Evolutionary conservation across 352 stramenopile genomes (phyloP), one percentile per base, ranked within the genome.

Genomic region (Pythium biforme): DNA sequence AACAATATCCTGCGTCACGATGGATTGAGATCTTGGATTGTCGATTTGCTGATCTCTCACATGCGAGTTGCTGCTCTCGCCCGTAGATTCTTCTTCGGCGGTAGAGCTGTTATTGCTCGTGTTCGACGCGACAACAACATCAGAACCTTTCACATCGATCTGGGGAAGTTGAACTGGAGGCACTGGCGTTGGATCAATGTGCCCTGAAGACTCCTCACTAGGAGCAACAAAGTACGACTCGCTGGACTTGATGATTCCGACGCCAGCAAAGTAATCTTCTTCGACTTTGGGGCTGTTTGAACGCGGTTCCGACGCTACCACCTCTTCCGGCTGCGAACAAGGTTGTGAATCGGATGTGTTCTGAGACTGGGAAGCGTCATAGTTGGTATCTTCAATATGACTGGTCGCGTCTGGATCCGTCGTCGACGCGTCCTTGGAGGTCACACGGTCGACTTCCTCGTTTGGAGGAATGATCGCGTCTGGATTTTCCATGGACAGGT

Each of bases 321-420:
- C 3, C 8, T 55, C 46, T 11, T 58, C 53, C 25, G 9, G 43
- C 53, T 62, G 47, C 17, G 61, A 58, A n/a, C 7, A 39, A 25
- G 33, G 9, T 29, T 63, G 53, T 10, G 53, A 63, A 23, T 45
- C 31, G 2, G 33, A 43, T 14, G 46, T 39, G 17, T 22, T 39
- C 29, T 69, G 62, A 14, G 62, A 69, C 40, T 63, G 62, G 25
- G 62, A 69, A 17, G 60, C 50, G 19, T 61, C 60, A 20, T 57
- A 61, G 3, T 55, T 37, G 29, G 20, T 25, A 17, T 46, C 14
- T 15, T 27, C 23, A 19, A 14, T 39, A 11, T 43, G 26, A 39
- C 12, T 41, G n/a, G 33, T 59, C 22, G 17, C 37, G n/a, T 43
- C 17, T 12, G 2, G 14, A 43, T n/a, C 37, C 37, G 17, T 43